Conservation (phyloP, 108 stramenopile genomes). For the Skeletonema costatum region DNA sequence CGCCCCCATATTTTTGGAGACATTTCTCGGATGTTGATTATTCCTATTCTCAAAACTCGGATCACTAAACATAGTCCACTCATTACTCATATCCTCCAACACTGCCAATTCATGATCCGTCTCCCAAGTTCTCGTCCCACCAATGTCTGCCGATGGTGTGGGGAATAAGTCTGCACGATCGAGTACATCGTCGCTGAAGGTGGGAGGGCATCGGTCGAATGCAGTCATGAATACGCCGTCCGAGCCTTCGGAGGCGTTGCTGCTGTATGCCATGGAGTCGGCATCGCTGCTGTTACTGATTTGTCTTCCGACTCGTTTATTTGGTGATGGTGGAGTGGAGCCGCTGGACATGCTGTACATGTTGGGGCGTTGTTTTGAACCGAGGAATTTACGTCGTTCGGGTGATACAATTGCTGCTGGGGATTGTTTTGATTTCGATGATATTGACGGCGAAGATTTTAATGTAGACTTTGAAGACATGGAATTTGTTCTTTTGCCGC, state of each 20-base stretch:
- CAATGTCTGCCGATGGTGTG: neutral
- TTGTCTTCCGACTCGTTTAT: neutral
- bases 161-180: neutral
- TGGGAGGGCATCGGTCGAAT: neutral
- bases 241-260: neutral
- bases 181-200: neutral
- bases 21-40: neutral
- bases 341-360: neutral
- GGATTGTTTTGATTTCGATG: neutral
- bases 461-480: neutral
- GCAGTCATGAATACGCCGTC: neutral
- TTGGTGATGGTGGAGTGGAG: neutral
- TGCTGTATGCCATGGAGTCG: neutral
- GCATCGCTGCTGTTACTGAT: neutral
- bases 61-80: constrained; percentile 2
- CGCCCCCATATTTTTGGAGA: neutral
- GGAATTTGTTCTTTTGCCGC: neutral
- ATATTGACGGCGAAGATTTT: neutral
- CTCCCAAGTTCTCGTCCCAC: neutral
- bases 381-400: neutral
- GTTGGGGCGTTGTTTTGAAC: neutral
- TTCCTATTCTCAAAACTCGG: neutral
- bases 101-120: neutral
- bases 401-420: neutral
- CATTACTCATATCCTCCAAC: constrained; percentile 1